Conservation (phyloP, 345 rosid species). For the Pseudoturritis turrita region DNA sequence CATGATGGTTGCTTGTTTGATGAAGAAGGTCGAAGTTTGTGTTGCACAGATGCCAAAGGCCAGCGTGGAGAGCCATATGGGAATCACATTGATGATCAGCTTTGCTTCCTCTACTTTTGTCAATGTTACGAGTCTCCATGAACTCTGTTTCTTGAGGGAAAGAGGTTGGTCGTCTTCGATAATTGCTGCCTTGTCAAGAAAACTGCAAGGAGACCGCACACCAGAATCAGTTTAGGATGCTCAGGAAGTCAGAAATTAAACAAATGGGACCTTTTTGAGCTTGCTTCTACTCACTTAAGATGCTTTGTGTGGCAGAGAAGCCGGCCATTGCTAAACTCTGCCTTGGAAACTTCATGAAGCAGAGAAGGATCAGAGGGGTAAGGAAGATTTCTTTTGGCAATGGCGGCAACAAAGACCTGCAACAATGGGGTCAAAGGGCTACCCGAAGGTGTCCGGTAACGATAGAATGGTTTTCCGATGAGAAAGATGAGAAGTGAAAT, state of each 20-base stretch:
- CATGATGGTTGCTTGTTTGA: constrained; percentile 71
- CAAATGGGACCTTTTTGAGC: background rate
- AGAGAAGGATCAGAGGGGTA: constrained; percentile 48
- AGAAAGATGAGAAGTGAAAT: constrained; percentile 57
- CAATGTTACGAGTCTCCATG: constrained; percentile 73
- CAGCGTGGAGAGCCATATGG: constrained; percentile 68
- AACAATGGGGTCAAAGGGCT: constrained; percentile 85
- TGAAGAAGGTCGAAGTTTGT: constrained; percentile 80
- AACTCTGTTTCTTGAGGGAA: constrained; percentile 40
- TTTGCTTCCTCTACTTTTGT: constrained; percentile 89
- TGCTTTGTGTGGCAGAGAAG: constrained; percentile 58
- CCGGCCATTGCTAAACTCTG: constrained; percentile 40
- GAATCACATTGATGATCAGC: constrained; percentile 72
- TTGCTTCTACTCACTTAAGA: constrained; percentile 50
- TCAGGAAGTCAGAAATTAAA: background rate
- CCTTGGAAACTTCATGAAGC: constrained; percentile 45
- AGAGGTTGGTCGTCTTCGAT: constrained; percentile 29
- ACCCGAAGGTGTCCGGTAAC: constrained; percentile 59
- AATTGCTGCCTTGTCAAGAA: constrained; percentile 87
- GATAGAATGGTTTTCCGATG: constrained; percentile 61
- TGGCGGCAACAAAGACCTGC: constrained; percentile 75
- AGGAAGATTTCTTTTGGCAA: constrained; percentile 60
- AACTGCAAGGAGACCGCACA: constrained; percentile 37
- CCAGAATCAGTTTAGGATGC: background rate
- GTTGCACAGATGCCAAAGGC: constrained; percentile 74